A percentile compares a stretch with the other conserved stretches of the same genome.
Evolutionary conservation across 306 rosid genomes (phyloP).

Genomic region (Gastrolobium bilobum): DNA sequence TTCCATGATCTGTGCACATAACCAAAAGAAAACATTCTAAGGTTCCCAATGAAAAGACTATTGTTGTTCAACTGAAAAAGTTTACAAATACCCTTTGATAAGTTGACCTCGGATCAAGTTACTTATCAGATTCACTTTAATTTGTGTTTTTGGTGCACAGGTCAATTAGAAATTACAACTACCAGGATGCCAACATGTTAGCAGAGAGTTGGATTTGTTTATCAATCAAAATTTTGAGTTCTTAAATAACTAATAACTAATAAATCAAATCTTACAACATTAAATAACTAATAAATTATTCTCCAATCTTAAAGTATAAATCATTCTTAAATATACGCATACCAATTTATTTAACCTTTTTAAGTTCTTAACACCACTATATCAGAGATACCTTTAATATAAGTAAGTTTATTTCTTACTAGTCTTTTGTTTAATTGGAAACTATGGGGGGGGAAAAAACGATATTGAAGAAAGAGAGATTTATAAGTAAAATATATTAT

Average conservation of each 20-base stretch:
- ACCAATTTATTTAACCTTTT: background rate
- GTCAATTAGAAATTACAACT: background rate
- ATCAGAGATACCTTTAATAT: constrained; percentile 11
- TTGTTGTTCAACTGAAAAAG: constrained; percentile 11
- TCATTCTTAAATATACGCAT: background rate
- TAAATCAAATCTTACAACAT: background rate
- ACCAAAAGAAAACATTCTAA: constrained; percentile 24
- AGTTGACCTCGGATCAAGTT: constrained; percentile 21
- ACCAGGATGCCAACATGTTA: background rate
- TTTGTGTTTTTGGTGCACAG: background rate
- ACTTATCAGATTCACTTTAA: background rate
- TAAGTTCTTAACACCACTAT: background rate
- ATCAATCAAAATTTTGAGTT: background rate
- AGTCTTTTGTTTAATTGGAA: constrained; percentile 12
- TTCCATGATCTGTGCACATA: constrained; percentile 62
- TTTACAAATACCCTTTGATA: background rate
- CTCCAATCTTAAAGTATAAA: background rate
- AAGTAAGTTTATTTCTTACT: constrained; percentile 16
- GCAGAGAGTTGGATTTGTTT: background rate
- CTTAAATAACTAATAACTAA: background rate
- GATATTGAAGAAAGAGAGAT: background rate
- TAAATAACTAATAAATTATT: background rate
- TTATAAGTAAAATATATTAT: constrained; percentile 1
- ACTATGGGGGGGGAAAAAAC: background rate
- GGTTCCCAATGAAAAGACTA: constrained; percentile 2